Evolutionary conservation across 176 grass and related monocot genomes (phyloP).

Genomic region (Rhynchospora breviuscula): DNA sequence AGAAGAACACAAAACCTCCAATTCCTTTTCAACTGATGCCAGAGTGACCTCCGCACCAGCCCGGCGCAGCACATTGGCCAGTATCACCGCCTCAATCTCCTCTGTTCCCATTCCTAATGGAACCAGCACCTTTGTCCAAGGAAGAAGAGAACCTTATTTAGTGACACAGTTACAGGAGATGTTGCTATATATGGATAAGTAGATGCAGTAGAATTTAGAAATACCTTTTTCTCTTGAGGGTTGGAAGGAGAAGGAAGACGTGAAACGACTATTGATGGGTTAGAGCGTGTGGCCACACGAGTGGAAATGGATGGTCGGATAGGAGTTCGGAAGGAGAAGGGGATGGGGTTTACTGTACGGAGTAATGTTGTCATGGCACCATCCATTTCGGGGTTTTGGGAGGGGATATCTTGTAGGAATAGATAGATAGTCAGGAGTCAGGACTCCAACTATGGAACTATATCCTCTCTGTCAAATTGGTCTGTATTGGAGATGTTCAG

Average conservation of each 20-base stretch:
- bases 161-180: neutral
- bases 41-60: slow-evolving; percentile 66
- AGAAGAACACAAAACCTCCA: slow-evolving; percentile 61
- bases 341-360: slow-evolving; percentile 32
- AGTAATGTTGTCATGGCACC: slow-evolving; percentile 2
- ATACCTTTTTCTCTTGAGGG: slow-evolving; percentile 44
- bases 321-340: neutral
- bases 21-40: slow-evolving; percentile 56
- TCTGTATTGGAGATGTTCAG: neutral
- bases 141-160: neutral
- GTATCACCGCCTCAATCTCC: slow-evolving; percentile 79
- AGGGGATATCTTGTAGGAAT: neutral
- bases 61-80: slow-evolving; percentile 60
- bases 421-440: too few species aligned
- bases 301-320: neutral
- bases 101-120: slow-evolving; percentile 88
- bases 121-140: slow-evolving; percentile 53
- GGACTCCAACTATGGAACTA: neutral
- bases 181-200: neutral
- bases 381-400: slow-evolving; percentile 1
- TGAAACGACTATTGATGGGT: slow-evolving; percentile 1
- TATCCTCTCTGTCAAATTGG: neutral
- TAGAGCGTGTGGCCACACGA: neutral
- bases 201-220: neutral
- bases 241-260: neutral